phyloP scores from a whole-genome alignment of 345 rosid species.

The Syzygium jambos region DNA sequence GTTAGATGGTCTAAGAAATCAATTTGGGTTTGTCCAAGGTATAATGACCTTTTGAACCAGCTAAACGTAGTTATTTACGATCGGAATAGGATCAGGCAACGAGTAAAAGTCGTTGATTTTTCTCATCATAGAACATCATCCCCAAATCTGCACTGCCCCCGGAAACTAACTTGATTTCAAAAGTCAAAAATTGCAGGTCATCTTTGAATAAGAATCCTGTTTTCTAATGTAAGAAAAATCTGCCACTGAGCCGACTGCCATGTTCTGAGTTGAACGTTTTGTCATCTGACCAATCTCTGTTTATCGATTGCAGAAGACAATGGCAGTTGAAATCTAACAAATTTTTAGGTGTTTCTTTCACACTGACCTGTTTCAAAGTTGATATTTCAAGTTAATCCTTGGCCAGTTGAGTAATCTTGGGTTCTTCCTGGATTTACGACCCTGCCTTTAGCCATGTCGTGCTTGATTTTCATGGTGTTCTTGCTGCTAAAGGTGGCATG shows the following conservation, averaged over 20 bases:
- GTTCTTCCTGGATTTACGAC: not conserved
- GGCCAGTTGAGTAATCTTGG: not conserved
- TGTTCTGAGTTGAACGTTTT: not conserved
- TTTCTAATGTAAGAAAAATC: not conserved
- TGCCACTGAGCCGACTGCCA: not conserved
- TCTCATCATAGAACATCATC: not conserved
- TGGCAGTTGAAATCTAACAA: not conserved
- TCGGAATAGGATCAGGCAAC: not conserved
- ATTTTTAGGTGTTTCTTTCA: not conserved
- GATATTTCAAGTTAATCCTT: not conserved
- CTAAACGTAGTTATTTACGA: not conserved
- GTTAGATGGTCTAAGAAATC: not conserved
- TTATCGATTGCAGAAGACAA: not conserved
- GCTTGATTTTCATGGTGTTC: not conserved
- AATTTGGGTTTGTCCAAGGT: not conserved
- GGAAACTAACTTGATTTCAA: not conserved
- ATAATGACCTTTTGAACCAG: not conserved
- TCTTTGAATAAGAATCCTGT: not conserved
- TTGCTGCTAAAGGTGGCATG: not conserved
- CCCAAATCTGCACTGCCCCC: not conserved
- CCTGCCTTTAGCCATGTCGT: not conserved
- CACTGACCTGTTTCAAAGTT: not conserved
- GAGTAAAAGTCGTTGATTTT: not conserved
- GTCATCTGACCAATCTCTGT: not conserved
- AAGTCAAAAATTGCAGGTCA: not conserved